Conservation (phyloP, 768 basidiomycete species). For the Imleria badia region DNA sequence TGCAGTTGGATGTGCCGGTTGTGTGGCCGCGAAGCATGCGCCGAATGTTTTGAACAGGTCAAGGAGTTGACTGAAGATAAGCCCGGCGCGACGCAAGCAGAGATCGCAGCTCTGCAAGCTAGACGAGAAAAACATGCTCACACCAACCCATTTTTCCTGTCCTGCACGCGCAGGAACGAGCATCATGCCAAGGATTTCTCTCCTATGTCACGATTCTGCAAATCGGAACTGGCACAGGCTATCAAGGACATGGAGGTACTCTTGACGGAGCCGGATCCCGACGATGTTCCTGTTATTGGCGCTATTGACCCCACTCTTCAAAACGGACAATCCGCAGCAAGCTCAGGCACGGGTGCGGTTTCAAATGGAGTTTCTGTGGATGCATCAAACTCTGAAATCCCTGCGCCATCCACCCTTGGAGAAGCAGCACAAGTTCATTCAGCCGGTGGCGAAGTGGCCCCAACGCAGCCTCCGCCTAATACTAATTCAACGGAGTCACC, state of each 20-base stretch:
- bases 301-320: slow-evolving; percentile 33
- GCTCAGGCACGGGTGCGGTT: not conserved
- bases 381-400: slow-evolving; percentile 1
- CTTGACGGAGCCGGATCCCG: slow-evolving; percentile 34
- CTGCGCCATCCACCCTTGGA: slow-evolving; percentile 2
- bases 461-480: slow-evolving; percentile 6
- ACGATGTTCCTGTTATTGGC: slow-evolving; percentile 22
- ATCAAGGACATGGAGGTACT: slow-evolving; percentile 70
- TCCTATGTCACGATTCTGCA: slow-evolving; percentile 76
- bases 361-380: slow-evolving; percentile 14
- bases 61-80: slow-evolving; percentile 58
- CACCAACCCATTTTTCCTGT: slow-evolving; percentile 71
- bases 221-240: slow-evolving; percentile 59
- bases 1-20: slow-evolving; percentile 88
- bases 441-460: slow-evolving; percentile 8
- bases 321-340: slow-evolving; percentile 9
- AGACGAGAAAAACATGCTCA: slow-evolving; percentile 61
- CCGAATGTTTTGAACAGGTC: slow-evolving; percentile 77
- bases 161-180: slow-evolving; percentile 69
- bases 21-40: slow-evolving; percentile 89
- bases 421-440: slow-evolving; percentile 8
- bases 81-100: slow-evolving; percentile 45
- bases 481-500: slow-evolving; percentile 11
- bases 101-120: slow-evolving; percentile 48
- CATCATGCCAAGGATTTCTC: slow-evolving; percentile 69